Conservation (phyloP, 1,284 basidiomycete species). For the Pyrrhoderma noxium region DNA sequence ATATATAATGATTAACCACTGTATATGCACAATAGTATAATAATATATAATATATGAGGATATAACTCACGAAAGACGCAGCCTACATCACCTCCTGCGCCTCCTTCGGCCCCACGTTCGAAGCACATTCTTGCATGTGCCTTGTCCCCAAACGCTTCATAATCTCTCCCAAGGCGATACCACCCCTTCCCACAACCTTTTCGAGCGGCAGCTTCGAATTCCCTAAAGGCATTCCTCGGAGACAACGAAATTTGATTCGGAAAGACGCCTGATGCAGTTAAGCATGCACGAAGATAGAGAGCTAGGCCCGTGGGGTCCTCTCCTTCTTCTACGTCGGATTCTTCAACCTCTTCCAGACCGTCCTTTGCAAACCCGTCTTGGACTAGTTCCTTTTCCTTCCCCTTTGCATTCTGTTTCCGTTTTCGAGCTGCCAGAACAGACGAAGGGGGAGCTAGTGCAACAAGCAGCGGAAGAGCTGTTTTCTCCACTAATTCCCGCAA, state of each 20-base stretch:
- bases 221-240: constrained; percentile 75
- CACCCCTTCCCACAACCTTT: constrained; percentile 69
- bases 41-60: too few relatives aligned
- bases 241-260: constrained; percentile 57
- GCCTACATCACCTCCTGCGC: constrained; percentile 59
- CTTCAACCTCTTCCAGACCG: too few relatives aligned
- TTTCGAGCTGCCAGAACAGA: too few relatives aligned
- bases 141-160: constrained; percentile 79
- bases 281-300: constrained; percentile 64
- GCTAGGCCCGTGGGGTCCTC: constrained; percentile 46
- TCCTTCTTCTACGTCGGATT: constrained; percentile 25
- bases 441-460: too few relatives aligned
- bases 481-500: too few relatives aligned
- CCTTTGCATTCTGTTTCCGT: too few relatives aligned
- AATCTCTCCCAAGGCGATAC: constrained; percentile 87
- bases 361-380: too few relatives aligned
- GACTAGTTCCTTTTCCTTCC: too few relatives aligned
- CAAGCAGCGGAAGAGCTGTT: too few relatives aligned
- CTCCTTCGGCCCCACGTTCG: constrained; percentile 55
- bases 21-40: too few relatives aligned
- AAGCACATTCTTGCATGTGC: constrained; percentile 74
- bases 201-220: constrained; percentile 77
- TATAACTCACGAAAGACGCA: constrained; percentile 58
- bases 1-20: too few relatives aligned
- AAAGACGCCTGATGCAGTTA: constrained; percentile 63